phyloP scores from a whole-genome alignment of 768 basidiomycete species.

The Pisolithus marmoratus region DNA sequence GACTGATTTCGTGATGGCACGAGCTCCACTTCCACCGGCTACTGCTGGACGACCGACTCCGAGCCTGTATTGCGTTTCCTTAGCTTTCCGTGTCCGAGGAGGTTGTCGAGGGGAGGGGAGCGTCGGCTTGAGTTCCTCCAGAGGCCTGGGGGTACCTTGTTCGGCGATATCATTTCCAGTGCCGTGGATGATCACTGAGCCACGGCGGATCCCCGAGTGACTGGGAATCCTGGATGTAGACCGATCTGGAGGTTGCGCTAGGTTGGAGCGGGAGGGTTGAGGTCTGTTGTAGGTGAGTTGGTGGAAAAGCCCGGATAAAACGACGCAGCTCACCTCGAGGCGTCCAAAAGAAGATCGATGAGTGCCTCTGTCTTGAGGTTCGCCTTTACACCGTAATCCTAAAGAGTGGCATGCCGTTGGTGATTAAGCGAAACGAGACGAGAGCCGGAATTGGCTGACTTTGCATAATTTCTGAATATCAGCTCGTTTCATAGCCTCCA shows the following conservation, averaged over 20 bases:
- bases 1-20: conserved; percentile 55
- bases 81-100: conserved; percentile 61
- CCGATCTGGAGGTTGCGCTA: conserved; percentile 18
- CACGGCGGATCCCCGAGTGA: conserved; percentile 19
- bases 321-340: conserved; percentile 32
- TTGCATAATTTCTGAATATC: conserved; percentile 61
- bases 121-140: conserved; percentile 9
- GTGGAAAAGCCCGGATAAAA: conserved; percentile 33
- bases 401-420: conserved; percentile 11
- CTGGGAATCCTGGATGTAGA: conserved; percentile 30
- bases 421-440: conserved; percentile 6
- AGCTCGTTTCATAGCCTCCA: conserved; percentile 48
- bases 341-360: conserved; percentile 67
- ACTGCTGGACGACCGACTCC: conserved; percentile 67
- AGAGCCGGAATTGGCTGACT: conserved; percentile 30
- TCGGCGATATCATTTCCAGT: conserved; percentile 40
- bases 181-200: conserved; percentile 34
- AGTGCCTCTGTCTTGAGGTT: conserved; percentile 78
- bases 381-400: conserved; percentile 80
- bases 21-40: conserved; percentile 63
- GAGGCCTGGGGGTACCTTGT: conserved; percentile 16
- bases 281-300: conserved; percentile 23
- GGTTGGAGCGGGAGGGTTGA: conserved; percentile 15
- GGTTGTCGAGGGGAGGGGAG: conserved; percentile 22
- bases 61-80: conserved; percentile 61